Evolutionary conservation across 2,329 filamentous ascomycete genomes (phyloP), one percentile per base, ranked within the genome.

Genomic region (Talaromyces pinophilus): DNA sequence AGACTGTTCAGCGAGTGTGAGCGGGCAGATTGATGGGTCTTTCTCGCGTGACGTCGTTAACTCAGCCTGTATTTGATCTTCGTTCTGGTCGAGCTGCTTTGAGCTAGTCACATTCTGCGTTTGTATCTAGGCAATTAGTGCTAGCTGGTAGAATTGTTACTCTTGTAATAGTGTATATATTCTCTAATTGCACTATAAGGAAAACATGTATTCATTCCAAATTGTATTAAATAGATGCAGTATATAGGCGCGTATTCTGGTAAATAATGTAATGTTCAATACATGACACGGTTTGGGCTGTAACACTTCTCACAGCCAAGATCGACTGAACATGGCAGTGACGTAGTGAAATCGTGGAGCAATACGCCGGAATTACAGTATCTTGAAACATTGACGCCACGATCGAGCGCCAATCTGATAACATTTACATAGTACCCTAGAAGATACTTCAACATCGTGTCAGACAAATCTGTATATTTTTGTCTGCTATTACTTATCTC

Each of bases 11-110:
- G 15, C 15, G 38, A 59, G n/a, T n/a, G 13, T 42, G 57, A 46
- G 57, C 25, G 57, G 57, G 40, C 40, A 60, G 35, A 28, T 19
- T 28, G 40, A 44, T 60, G 57, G 57, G 57, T 60, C 57, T 60
- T 42, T 71, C 71, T 72, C 71, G 71, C 71, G 74, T 76, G 74
- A 76, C 74, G 74, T 76, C 74, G 74, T 74, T 70, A 70, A 70
- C 69, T 65, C 69, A 44, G 44, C n/a, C 40, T 65, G 55, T 59
- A 42, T 59, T 38, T 28, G n/a, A 59, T 38, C 55, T 59, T 59
- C 35, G 38, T 46, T 60, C 15, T 57, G 8, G 54, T 15, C 28
- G 28, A 33, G 54, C 33, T 57, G 54, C 54, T 57, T 57, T 38
- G 54, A 57, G 30, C 54, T 35, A 57, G 30, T 38, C 54, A 22